Percentiles rank a stretch among this genome's conserved stretches.
phyloP scores from a whole-genome alignment of 805 yeast species.

The Hanseniaspora jakobsenii region DNA sequence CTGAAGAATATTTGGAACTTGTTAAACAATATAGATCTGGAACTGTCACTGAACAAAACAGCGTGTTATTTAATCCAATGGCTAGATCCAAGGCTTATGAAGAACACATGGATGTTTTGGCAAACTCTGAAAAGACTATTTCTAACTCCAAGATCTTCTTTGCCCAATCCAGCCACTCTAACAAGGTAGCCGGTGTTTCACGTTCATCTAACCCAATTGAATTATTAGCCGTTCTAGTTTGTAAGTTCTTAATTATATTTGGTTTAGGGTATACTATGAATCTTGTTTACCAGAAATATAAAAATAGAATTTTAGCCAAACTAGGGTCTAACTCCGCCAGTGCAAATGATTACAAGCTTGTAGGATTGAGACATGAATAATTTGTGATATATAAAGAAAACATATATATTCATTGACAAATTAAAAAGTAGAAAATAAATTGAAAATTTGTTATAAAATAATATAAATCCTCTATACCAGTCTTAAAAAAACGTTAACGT shows the following conservation, averaged over 20 bases:
- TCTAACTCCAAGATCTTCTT: not conserved
- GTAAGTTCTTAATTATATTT: constrained; percentile 1
- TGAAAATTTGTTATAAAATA: no score
- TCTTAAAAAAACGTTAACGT: no score
- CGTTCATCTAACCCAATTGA: not conserved
- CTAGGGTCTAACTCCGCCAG: constrained; percentile 17
- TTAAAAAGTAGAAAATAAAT: not conserved
- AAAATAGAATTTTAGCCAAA: constrained; percentile 16
- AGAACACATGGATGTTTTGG: constrained; percentile 6
- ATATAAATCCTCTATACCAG: no score
- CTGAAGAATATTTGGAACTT: constrained; percentile 21
- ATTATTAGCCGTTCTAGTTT: constrained; percentile 6
- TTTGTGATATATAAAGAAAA: not conserved
- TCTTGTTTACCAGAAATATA: constrained; percentile 6
- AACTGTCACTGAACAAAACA: constrained; percentile 16
- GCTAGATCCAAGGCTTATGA: constrained; percentile 1
- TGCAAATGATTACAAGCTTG: constrained; percentile 20
- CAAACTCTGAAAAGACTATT: not conserved
- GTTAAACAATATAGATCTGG: constrained; percentile 25
- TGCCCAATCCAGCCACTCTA: not conserved
- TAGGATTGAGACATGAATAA: constrained; percentile 24
- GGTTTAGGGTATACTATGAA: constrained; percentile 1
- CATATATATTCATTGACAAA: no score
- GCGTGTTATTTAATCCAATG: constrained; percentile 12
- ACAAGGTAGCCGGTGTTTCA: not conserved